phyloP scores from a whole-genome alignment of 2,329 filamentous ascomycete species.

The Aspergillus sp. region DNA sequence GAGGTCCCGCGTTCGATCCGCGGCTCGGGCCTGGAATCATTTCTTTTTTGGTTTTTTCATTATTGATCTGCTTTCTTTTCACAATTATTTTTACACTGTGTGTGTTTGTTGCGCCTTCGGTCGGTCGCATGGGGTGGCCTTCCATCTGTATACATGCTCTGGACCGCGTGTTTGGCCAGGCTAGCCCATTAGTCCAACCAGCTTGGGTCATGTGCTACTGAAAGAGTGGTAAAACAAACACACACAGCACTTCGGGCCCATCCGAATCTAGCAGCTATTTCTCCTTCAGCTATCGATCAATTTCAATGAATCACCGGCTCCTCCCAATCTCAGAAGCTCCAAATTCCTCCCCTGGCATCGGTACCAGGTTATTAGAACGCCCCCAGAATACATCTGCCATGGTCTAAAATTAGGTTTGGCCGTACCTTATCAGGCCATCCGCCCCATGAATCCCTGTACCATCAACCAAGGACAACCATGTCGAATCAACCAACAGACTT shows the following conservation, averaged over 20 bases:
- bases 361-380: background rate
- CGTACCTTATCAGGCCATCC: background rate
- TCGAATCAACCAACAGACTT: background rate
- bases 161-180: too few relatives aligned
- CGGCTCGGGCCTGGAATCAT: background rate
- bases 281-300: background rate
- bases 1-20: conserved; percentile 5
- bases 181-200: too few relatives aligned
- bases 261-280: background rate
- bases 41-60: background rate
- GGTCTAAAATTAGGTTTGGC: background rate
- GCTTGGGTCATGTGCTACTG: too few relatives aligned
- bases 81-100: too few relatives aligned
- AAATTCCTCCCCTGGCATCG: background rate
- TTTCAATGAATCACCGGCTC: background rate
- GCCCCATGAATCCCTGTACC: background rate
- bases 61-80: too few relatives aligned
- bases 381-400: background rate
- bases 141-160: too few relatives aligned
- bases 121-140: too few relatives aligned
- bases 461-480: background rate
- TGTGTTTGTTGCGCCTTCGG: too few relatives aligned
- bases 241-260: too few relatives aligned
- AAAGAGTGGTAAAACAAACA: too few relatives aligned
- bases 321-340: background rate